Percentiles rank a stretch among this genome's conserved stretches.
phyloP scores from a whole-genome alignment of 1,284 basidiomycete genomes.

The Apiotrichum siamense region DNA sequence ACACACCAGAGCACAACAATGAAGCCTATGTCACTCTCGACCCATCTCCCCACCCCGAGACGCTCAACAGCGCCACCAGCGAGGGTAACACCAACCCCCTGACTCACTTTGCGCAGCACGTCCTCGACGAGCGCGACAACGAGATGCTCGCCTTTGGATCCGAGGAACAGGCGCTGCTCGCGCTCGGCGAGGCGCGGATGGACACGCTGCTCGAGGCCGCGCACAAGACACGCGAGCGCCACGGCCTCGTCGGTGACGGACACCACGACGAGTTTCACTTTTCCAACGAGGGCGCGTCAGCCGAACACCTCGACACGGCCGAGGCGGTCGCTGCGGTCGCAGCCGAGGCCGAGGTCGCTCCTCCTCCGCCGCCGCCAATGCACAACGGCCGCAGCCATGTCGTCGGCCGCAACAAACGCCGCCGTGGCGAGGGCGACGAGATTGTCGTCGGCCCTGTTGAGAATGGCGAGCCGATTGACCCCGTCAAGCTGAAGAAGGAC shows the following conservation, averaged over 20 bases:
- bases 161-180: slow-evolving; percentile 12
- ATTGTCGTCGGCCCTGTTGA: slow-evolving; percentile 17
- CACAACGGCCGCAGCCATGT: background rate
- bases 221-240: slow-evolving; percentile 5
- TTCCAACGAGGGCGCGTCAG: background rate
- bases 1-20: background rate
- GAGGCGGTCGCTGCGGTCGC: background rate
- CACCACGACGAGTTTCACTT: slow-evolving; percentile 1
- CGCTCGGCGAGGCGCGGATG: slow-evolving; percentile 15
- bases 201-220: slow-evolving; percentile 17
- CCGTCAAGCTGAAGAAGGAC: slow-evolving; percentile 39
- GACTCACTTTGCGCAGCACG: slow-evolving; percentile 25
- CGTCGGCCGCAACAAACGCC: slow-evolving; percentile 14
- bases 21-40: slow-evolving; percentile 21
- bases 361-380: background rate
- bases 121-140: slow-evolving; percentile 12
- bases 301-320: background rate
- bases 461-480: slow-evolving; percentile 27
- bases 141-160: slow-evolving; percentile 12
- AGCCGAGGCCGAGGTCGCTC: background rate
- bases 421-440: slow-evolving; percentile 19
- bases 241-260: background rate
- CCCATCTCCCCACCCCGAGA: slow-evolving; percentile 18
- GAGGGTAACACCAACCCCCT: slow-evolving; percentile 15
- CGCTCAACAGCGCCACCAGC: slow-evolving; percentile 13